phyloP scores from a whole-genome alignment of 768 basidiomycete genomes.

The Mycena rebaudengoi region DNA sequence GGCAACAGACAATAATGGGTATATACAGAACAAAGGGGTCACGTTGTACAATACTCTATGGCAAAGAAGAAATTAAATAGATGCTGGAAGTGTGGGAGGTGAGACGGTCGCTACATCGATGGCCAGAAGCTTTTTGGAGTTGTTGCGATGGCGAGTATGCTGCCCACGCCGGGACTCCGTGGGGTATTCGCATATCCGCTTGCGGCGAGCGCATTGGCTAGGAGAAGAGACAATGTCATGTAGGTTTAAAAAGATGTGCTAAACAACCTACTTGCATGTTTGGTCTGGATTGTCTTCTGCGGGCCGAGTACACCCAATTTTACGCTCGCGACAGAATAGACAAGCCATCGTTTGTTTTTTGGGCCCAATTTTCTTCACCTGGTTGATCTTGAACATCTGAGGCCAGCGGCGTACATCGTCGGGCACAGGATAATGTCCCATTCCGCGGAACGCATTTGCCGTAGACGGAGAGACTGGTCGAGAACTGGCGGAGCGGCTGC shows the following conservation, averaged over 20 bases:
- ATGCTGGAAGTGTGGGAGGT: too few relatives aligned
- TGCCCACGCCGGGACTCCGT: neutral
- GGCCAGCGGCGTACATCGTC: neutral
- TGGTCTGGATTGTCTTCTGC: slow-evolving; percentile 49
- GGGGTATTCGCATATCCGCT: neutral
- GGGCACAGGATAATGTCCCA: slow-evolving; percentile 1
- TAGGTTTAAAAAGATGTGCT: too few relatives aligned
- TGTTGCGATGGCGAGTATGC: neutral
- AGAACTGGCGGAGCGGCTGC: neutral
- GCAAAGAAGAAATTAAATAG: too few relatives aligned
- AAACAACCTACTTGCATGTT: slow-evolving; percentile 56
- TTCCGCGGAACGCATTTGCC: neutral
- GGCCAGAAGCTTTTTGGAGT: slow-evolving; percentile 14
- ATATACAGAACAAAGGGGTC: too few relatives aligned
- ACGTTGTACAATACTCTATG: too few relatives aligned
- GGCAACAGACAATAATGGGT: too few relatives aligned
- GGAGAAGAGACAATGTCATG: neutral
- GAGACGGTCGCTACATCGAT: too few relatives aligned
- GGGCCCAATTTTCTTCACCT: neutral
- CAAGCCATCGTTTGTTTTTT: slow-evolving; percentile 46
- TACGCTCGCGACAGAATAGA: slow-evolving; percentile 51
- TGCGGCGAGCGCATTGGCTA: neutral
- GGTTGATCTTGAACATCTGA: slow-evolving; percentile 1
- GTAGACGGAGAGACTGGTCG: neutral
- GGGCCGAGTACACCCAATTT: slow-evolving; percentile 50